Evolutionary conservation across 2,329 filamentous ascomycete species (phyloP), one percentile per base, ranked within the genome.

Genomic region (Phyllosticta ampelicida): DNA sequence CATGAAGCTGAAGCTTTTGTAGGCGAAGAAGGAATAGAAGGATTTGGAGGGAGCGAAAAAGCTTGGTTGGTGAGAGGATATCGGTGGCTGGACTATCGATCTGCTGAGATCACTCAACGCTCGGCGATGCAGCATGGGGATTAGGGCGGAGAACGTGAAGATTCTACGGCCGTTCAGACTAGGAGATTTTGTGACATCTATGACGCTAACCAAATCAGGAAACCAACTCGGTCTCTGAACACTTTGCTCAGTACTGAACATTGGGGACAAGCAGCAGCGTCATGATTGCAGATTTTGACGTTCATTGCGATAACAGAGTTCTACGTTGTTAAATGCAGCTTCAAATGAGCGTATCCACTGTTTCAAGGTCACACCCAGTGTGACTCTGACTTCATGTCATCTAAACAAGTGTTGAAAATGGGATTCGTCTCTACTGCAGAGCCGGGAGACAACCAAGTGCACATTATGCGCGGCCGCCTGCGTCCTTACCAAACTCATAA

Each of bases 191-290:
- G 55, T 36, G 36, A 49, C 51, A 51, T 53, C 50, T 44, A 16
- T 44, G 55, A 53, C 21, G 50, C 53, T 58, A 58, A 53, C 55
- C 55, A 36, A 19, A 53, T 53, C 11, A 53, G 55, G 55, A 53
- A 58, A 49, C 36, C 55, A 16, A 28, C 20, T n/a, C 23, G 44
- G 48, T 20, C 49, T 51, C 3, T 26, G 23, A 26, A 26, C n/a
- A 26, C 8, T 26, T 26, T 8, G 23, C 23, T 4, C 23, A 26
- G 8, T 26, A 26, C 23, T 8, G 8, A 26, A 26, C 23, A 26
- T 8, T 8, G 8, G 23, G 8, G 8, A 4, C 23, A 8, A 26
- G 23, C 23, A 26, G 23, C 23, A 26, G 23, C 23, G 8, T 26
- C 8, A 26, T 8, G 8, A 26, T 26, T 26, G 23, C 23, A 26